Evolutionary conservation across 2,329 filamentous ascomycete genomes (phyloP).

Genomic region (Penicillium hordei): DNA sequence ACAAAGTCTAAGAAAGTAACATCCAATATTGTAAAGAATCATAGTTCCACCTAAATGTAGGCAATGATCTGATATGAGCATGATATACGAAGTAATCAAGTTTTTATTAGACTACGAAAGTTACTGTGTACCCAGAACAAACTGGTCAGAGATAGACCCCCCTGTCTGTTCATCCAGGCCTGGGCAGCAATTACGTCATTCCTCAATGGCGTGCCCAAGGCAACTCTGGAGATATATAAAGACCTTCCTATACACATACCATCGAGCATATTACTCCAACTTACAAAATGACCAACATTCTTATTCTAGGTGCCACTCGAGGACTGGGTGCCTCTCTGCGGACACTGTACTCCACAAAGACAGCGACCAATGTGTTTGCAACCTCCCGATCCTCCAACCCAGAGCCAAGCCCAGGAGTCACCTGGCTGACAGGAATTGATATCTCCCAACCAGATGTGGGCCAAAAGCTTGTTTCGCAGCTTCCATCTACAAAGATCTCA

Average conservation of each 20-base stretch:
- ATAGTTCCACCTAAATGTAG: neutral
- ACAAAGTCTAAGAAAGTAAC: neutral
- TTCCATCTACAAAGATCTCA: constrained; percentile 51
- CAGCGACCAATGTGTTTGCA: constrained; percentile 56
- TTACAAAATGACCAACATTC: constrained; percentile 42
- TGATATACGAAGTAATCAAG: no score
- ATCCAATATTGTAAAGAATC: neutral
- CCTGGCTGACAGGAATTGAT: constrained; percentile 62
- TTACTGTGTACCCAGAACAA: neutral
- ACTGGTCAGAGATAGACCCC: neutral
- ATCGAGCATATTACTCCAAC: neutral
- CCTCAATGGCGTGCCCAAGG: constrained; percentile 2
- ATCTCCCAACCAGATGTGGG: constrained; percentile 52
- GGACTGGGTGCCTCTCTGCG: constrained; percentile 65
- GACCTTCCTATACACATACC: neutral
- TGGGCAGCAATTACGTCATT: neutral
- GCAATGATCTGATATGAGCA: neutral
- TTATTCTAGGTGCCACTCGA: constrained; percentile 67
- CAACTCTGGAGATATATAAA: neutral
- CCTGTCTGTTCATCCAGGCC: neutral
- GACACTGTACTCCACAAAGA: constrained; percentile 55
- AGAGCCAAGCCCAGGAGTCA: constrained; percentile 43
- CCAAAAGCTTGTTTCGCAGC: constrained; percentile 48
- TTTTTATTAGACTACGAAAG: neutral
- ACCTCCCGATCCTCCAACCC: constrained; percentile 57